Percentiles rank a stretch among this genome's conserved stretches.
Conservation (phyloP, 1,139 yeast genomes). For the Diutina ranongensis region DNA sequence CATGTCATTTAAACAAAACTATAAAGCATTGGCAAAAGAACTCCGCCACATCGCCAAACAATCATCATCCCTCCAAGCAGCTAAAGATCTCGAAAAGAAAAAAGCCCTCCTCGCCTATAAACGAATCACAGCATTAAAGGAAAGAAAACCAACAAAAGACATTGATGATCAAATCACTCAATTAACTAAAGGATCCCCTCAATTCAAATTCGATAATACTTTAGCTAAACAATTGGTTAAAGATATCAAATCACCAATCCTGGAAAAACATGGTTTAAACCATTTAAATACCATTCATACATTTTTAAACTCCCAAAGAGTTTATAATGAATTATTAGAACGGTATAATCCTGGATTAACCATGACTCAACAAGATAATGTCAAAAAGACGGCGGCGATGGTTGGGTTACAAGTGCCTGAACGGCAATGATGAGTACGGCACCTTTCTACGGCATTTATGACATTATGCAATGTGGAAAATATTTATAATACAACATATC, state of each 20-base stretch:
- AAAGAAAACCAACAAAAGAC: slow-evolving; percentile 25
- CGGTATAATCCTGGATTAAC: slow-evolving; percentile 80
- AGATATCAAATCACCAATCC: slow-evolving; percentile 11
- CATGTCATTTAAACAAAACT: slow-evolving; percentile 10
- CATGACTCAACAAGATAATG: slow-evolving; percentile 67
- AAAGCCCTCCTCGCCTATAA: slow-evolving; percentile 43
- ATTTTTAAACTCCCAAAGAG: slow-evolving; percentile 63
- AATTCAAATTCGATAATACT: slow-evolving; percentile 11
- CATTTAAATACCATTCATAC: slow-evolving; percentile 38
- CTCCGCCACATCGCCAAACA: slow-evolving; percentile 32
- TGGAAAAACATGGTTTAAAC: slow-evolving; percentile 14
- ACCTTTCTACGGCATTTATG: not conserved
- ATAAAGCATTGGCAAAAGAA: slow-evolving; percentile 27
- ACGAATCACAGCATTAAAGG: slow-evolving; percentile 35
- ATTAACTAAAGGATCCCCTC: slow-evolving; percentile 8
- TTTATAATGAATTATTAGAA: slow-evolving; percentile 66
- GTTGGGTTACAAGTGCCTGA: slow-evolving; percentile 49
- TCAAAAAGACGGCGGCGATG: slow-evolving; percentile 66
- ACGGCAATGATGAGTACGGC: not conserved
- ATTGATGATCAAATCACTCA: slow-evolving; percentile 14
- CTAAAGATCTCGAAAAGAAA: slow-evolving; percentile 36
- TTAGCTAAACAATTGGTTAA: slow-evolving; percentile 16
- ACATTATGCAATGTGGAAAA: too few species aligned
- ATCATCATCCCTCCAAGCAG: slow-evolving; percentile 30
- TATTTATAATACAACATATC: not conserved